Conservation (phyloP, 106 monocot genomes). For the Platanthera guangdongensis region DNA sequence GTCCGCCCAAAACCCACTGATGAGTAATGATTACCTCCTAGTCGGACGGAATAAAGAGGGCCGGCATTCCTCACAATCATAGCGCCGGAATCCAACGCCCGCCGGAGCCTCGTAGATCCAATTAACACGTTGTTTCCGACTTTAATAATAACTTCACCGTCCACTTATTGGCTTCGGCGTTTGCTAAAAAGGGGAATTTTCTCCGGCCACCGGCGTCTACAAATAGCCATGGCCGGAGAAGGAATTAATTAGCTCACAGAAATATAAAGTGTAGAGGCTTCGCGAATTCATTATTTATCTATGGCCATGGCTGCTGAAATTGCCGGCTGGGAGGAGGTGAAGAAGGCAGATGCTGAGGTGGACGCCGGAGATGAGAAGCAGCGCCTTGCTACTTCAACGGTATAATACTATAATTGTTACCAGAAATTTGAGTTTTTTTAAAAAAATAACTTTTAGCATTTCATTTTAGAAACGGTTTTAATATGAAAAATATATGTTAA, state of each 20-base stretch:
- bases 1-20: no score
- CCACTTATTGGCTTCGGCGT: not conserved
- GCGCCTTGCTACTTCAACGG: not conserved
- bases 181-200: not conserved
- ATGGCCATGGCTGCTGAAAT: not conserved
- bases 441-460: no score
- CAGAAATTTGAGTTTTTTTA: not conserved
- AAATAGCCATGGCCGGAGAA: not conserved
- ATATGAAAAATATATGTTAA: not conserved
- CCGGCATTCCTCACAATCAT: no score
- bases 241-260: not conserved
- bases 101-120: no score
- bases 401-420: not conserved
- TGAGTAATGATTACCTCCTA: no score
- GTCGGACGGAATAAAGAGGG: no score
- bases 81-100: no score
- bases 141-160: no score
- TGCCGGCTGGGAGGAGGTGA: slow-evolving; percentile 3
- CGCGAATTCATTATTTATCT: not conserved
- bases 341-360: not conserved
- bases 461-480: not conserved
- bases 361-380: not conserved
- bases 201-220: not conserved
- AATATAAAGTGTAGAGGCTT: not conserved
- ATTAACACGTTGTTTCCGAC: no score